Conservation (phyloP, 306 rosid genomes). For the Echinosophora koreensis region DNA sequence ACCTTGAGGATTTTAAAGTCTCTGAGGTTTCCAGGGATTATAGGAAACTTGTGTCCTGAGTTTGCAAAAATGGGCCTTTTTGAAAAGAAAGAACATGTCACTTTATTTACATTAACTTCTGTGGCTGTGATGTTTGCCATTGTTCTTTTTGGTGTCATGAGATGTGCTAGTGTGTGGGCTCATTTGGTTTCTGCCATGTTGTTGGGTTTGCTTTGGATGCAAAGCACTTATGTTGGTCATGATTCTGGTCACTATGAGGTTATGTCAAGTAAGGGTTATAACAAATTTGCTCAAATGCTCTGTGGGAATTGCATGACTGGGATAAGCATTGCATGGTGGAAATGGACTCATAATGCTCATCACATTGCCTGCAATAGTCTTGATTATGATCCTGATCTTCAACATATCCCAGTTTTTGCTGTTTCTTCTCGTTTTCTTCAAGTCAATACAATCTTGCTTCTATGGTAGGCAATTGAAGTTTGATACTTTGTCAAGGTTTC, state of each 20-base stretch:
- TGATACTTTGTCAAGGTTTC: conserved; percentile 73
- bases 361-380: conserved; percentile 87
- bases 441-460: conserved; percentile 65
- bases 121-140: conserved; percentile 55
- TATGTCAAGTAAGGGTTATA: conserved; percentile 56
- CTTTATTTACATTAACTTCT: conserved; percentile 37
- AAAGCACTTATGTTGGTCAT: conserved; percentile 84
- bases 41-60: conserved; percentile 63
- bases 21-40: conserved; percentile 79
- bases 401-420: conserved; percentile 84
- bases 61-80: conserved; percentile 67
- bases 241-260: conserved; percentile 89
- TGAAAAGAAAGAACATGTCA: conserved; percentile 68
- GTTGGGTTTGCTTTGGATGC: conserved; percentile 88
- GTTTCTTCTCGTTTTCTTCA: conserved; percentile 68
- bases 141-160: conserved; percentile 63
- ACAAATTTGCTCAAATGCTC: conserved; percentile 64
- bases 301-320: conserved; percentile 89
- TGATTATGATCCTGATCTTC: conserved; percentile 90
- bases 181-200: conserved; percentile 71
- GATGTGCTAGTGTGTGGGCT: conserved; percentile 58
- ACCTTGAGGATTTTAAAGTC: conserved; percentile 57
- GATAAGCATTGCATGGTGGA: conserved; percentile 97
- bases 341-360: conserved; percentile 96
- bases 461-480: conserved; percentile 72